Conservation (phyloP, 2,329 filamentous ascomycete genomes). For the Blastomyces percursus region DNA sequence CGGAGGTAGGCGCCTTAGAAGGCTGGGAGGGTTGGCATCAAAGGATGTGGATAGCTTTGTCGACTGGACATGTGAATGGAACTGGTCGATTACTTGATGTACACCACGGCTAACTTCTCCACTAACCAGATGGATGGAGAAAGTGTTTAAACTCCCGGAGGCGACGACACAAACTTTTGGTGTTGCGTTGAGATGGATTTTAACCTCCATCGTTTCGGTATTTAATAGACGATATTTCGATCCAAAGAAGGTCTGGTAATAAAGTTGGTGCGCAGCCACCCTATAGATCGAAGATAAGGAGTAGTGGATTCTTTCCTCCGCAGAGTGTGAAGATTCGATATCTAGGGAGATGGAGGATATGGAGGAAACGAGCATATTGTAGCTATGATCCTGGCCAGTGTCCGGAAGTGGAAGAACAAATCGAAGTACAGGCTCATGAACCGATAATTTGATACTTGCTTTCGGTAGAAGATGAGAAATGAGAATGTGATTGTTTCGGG, state of each 20-base stretch:
- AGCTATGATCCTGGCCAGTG: conserved; percentile 56
- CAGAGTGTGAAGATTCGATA: conserved; percentile 88
- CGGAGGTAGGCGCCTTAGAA: conserved; percentile 64
- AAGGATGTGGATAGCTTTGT: conserved; percentile 46
- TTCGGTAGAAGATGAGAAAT: conserved; percentile 90
- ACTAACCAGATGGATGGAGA: conserved; percentile 78
- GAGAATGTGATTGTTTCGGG: conserved; percentile 48
- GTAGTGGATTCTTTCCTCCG: conserved; percentile 75
- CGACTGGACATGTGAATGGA: conserved; percentile 59
- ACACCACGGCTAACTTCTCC: conserved; percentile 88
- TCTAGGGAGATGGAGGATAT: conserved; percentile 90
- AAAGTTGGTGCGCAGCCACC: conserved; percentile 75
- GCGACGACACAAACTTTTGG: conserved; percentile 76
- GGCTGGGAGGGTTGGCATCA: conserved; percentile 48
- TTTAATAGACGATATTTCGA: conserved; percentile 76
- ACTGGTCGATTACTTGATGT: conserved; percentile 77
- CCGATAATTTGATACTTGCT: conserved; percentile 85
- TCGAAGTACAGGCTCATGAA: conserved; percentile 89
- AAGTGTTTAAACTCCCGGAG: conserved; percentile 70
- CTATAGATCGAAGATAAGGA: conserved; percentile 71
- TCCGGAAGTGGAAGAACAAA: conserved; percentile 76
- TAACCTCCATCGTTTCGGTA: conserved; percentile 79
- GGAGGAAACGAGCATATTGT: conserved; percentile 88
- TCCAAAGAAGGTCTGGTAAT: conserved; percentile 82
- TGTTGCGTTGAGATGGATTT: conserved; percentile 70